Evolutionary conservation across 176 grass and related monocot genomes (phyloP).

Genomic region (Triticum urartu): DNA sequence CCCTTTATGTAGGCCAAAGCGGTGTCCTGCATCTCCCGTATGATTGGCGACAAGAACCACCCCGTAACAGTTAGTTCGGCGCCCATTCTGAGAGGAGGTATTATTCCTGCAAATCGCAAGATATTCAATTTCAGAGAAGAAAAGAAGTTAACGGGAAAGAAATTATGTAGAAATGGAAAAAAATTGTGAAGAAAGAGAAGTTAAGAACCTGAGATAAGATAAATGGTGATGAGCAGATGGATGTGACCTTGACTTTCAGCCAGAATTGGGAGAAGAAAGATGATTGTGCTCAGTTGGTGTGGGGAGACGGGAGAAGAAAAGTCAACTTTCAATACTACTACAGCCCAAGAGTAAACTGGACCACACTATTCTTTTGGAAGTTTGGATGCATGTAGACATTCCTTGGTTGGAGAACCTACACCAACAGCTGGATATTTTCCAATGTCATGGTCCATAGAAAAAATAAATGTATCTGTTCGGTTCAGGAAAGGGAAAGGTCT

Average conservation of each 20-base stretch:
- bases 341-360: not conserved
- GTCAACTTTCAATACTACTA: not conserved
- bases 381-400: not conserved
- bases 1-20: conserved; percentile 51
- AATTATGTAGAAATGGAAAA: not conserved
- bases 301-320: not conserved
- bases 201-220: not conserved
- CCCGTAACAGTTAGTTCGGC: conserved; percentile 40
- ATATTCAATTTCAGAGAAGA: conserved; percentile 8
- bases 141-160: not conserved
- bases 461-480: not conserved
- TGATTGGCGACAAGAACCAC: conserved; percentile 65
- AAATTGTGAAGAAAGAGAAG: not conserved
- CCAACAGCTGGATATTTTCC: not conserved
- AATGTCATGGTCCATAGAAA: too few species aligned
- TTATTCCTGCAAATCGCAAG: not conserved
- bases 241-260: not conserved
- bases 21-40: conserved; percentile 46
- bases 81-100: conserved; percentile 4
- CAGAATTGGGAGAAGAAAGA: not conserved
- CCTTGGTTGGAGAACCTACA: not conserved
- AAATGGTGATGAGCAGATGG: not conserved
- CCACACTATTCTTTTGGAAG: not conserved
- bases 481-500: not conserved
- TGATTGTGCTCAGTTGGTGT: not conserved